Evolutionary conservation across 805 yeast genomes (phyloP), one percentile per base, ranked within the genome.

Genomic region (Monosporozyma servazzii): DNA sequence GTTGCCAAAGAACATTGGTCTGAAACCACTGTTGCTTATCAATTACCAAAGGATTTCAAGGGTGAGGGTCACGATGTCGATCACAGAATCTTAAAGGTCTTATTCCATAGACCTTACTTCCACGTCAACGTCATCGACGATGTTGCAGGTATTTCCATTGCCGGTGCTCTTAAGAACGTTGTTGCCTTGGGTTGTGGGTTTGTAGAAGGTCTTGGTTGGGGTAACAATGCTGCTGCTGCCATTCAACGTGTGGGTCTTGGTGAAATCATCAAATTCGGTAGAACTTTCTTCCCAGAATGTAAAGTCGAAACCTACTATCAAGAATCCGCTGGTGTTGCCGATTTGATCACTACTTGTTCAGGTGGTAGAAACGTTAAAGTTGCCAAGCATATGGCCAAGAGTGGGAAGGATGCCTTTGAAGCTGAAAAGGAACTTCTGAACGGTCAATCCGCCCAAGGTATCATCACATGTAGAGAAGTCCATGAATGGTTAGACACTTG

Each of bases 191-290:
- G 96, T 56, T 96, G 95, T 55, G 99, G 99, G 51, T 87, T 93
- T 66, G 98, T 91, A 56, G 96, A 88, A 71, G 99, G 99, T 62
- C 78, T 87, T 56, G 96, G 95, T 57, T 93, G 99, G 99, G 99
- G 99, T 70, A 96, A 89, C 71, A 93, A 93, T 69, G 98, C 99
- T 57, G 88, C 91, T 71, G 85, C 98, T 51, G 99, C 98, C 43
- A 83, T 93, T 62, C 95, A 91, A 90, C 81, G 99, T 74, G 85
- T 91, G 59, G 99, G 99, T 47, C 74, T 93, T 58, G 78, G 84
- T 64, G 99, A 93, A 74, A 88, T 86, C 65, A 86, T 90, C 68
- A 79, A 79, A 66, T 93, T 93, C 69, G 93, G 96, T 43, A 76
- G 80, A 63, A 76, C 75, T 60, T 90, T 87, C 73, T 93, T 81